Base-by-base conservation (phyloP, 1,139 yeast genomes). In the Scheffersomyces segobiensis region DNA sequence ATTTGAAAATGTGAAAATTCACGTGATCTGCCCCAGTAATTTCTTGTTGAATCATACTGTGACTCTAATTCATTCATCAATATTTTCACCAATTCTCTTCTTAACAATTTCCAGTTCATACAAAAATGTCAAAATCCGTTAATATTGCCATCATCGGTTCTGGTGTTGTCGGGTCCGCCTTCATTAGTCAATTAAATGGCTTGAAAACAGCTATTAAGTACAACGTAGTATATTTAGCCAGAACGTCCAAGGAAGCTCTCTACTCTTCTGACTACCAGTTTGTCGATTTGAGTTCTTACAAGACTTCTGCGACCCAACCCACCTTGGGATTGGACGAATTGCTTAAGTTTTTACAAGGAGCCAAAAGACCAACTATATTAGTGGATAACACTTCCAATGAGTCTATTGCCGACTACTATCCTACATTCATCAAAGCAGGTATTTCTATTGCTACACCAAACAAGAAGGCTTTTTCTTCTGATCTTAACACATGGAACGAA, bases 361-460 rank as follows among this genome's bases (percentile, higher is more conserved):
- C 96, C 10, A 82, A 88, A 39, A 75, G 78, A 57, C 98, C 98
- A 55, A 86, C 92, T 42, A 89, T 95, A 64, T 79, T 95, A 62
- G 89, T 96, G 53, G 99, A 95, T 77, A 95, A 95, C 82, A 95
- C 99, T 53, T 92, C 98, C 46, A 91, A 88, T 73, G 89, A 85
- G 65, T 71, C 83, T 5, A 79, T 93, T 66, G 97, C 98, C 50
- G 81, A 84, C 52, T 82, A 84, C 56, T 96, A 96, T 72, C 91
- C 97, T 53, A 74, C 79, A 47, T 88, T 95, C 68, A 79, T 93
- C 61, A 76, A 83, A 64, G 85, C 82, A 61, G 97, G 97, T 50
- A 88, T 96, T 65, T 92, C 98, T 53, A 86, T 95, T 68, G 99
- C 98, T 42, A 95, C 99, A 52, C 99, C 99, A 65, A 95, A 96